Percentiles rank a stretch among this genome's conserved stretches.
phyloP scores from a whole-genome alignment of 768 basidiomycete genomes.

The Chiua virens region DNA sequence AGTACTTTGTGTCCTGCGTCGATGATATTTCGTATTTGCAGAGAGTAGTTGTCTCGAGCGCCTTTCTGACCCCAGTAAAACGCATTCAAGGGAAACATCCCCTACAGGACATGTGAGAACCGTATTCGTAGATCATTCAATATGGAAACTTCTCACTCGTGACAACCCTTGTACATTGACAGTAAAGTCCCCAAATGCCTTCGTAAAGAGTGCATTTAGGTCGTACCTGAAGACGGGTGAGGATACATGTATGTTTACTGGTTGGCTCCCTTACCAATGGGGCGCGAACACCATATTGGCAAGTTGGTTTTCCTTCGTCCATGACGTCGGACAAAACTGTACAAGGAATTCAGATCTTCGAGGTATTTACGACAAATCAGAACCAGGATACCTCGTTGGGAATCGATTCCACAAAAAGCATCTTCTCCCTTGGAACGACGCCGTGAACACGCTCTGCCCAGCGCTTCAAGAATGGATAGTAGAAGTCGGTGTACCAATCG shows the following conservation, averaged over 20 bases:
- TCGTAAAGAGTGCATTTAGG: constrained; percentile 81
- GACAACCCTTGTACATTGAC: constrained; percentile 94
- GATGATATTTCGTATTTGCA: constrained; percentile 81
- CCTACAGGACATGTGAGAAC: constrained; percentile 45
- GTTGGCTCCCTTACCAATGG: constrained; percentile 55
- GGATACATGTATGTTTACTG: neutral
- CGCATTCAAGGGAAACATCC: constrained; percentile 76
- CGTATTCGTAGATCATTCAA: neutral
- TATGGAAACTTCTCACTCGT: constrained; percentile 45
- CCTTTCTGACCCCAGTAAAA: constrained; percentile 89
- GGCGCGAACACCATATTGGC: constrained; percentile 69
- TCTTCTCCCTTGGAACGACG: constrained; percentile 49
- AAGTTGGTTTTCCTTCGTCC: constrained; percentile 65
- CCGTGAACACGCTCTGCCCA: constrained; percentile 65
- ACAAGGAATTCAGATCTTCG: constrained; percentile 4
- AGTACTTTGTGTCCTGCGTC: constrained; percentile 65
- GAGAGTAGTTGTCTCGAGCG: constrained; percentile 75
- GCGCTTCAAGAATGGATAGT: constrained; percentile 69
- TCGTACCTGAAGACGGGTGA: constrained; percentile 68
- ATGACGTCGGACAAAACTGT: constrained; percentile 78
- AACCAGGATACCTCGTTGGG: constrained; percentile 77
- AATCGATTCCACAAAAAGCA: constrained; percentile 80
- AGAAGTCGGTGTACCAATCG: constrained; percentile 87
- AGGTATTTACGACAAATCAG: neutral
- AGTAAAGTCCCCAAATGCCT: constrained; percentile 80